These are phyloP conservation scores for Penicillium taxi DNA, from an alignment of 495 filamentous ascomycete species.

Conservation along the genomic window DNA sequence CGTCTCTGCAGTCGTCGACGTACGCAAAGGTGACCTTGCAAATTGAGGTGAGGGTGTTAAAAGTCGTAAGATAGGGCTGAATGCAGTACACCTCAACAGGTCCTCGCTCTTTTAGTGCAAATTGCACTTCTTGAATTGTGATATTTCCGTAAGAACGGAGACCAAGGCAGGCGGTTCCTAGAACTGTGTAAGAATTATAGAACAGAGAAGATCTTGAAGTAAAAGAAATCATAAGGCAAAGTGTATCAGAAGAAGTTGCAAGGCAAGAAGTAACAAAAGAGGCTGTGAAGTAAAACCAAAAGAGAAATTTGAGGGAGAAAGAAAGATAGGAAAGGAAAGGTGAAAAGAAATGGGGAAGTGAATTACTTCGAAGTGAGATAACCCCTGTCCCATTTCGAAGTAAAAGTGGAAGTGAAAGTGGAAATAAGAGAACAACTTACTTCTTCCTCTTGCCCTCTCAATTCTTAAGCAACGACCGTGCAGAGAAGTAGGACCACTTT, in stretches of 20 bases:
- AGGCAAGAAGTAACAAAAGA: no score
- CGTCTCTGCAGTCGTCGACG: slow-evolving; percentile 17
- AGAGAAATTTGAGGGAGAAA: no score
- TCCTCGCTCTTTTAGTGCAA: slow-evolving; percentile 5
- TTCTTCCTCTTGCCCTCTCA: slow-evolving; percentile 14
- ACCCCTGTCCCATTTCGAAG: no score
- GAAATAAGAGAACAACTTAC: slow-evolving; percentile 6
- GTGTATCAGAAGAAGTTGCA: no score
- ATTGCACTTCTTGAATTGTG: background rate
- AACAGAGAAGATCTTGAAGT: no score
- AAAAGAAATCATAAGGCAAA: no score
- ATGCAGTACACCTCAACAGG: slow-evolving; percentile 6
- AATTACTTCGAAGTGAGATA: no score
- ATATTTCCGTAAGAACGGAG: slow-evolving; percentile 10
- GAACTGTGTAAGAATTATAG: no score
- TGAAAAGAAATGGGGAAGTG: no score
- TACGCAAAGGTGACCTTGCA: slow-evolving; percentile 17
- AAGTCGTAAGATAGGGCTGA: slow-evolving; percentile 1
- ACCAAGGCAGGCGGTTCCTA: slow-evolving; percentile 16
- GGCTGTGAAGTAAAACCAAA: no score
- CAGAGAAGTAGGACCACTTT: background rate
- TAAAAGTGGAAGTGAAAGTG: background rate
- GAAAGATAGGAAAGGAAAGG: no score
- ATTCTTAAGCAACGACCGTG: slow-evolving; percentile 13
- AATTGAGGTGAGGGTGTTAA: slow-evolving; percentile 1